Evolutionary conservation across 176 grass and related monocot species (phyloP).

Genomic region (Cymbopogon citratus): DNA sequence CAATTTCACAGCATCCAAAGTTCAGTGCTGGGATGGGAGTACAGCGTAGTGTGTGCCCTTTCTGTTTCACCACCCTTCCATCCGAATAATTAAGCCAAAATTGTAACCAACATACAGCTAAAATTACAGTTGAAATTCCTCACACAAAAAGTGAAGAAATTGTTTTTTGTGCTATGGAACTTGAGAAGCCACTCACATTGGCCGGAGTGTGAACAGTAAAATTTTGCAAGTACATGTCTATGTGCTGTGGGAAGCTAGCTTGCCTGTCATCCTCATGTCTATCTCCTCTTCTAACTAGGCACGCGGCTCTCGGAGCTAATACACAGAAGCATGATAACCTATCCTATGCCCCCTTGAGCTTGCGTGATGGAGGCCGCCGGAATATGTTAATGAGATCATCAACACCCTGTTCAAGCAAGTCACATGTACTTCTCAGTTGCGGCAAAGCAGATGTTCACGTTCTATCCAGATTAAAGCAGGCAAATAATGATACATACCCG

Average conservation of each 20-base stretch:
- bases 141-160: constrained; percentile 9
- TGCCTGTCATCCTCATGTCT: constrained; percentile 35
- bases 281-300: constrained; percentile 50
- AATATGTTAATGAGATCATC: constrained; percentile 99
- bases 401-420: constrained; percentile 52
- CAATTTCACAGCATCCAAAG: too few species aligned
- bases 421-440: not conserved
- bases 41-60: not conserved
- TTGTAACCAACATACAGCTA: not conserved
- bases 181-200: constrained; percentile 9
- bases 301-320: constrained; percentile 14
- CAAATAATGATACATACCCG: constrained; percentile 46
- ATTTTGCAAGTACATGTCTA: constrained; percentile 30
- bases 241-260: constrained; percentile 40
- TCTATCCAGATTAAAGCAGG: not conserved
- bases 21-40: not conserved
- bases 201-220: constrained; percentile 13
- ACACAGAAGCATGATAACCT: constrained; percentile 35
- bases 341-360: constrained; percentile 69
- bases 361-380: constrained; percentile 74
- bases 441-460: not conserved
- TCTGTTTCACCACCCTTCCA: not conserved
- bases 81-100: constrained; percentile 9
- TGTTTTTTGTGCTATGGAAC: constrained; percentile 7
- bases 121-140: constrained; percentile 36